Percentiles rank a stretch among this genome's conserved stretches.
These are phyloP conservation scores for Reticulascus tulasneorum DNA, from an alignment of 2,329 filamentous ascomycete species.

Conservation along the genomic window DNA sequence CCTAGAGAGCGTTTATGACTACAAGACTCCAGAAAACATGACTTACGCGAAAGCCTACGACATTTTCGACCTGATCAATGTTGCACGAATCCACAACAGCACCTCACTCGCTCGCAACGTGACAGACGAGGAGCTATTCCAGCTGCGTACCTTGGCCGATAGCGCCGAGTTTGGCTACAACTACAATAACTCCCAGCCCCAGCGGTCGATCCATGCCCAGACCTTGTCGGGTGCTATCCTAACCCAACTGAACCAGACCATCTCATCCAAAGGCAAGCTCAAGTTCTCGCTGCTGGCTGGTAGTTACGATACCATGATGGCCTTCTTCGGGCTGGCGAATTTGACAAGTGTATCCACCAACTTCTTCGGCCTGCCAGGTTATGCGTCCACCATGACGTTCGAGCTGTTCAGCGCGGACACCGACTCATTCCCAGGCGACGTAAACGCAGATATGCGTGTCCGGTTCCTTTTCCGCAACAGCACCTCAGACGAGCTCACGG, in stretches of 20 bases:
- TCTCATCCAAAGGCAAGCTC: slow-evolving; percentile 22
- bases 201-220: slow-evolving; percentile 25
- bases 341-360: slow-evolving; percentile 21
- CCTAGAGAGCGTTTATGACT: slow-evolving; percentile 26
- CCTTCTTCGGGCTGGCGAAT: slow-evolving; percentile 27
- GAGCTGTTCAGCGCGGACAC: slow-evolving; percentile 25
- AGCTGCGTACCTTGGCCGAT: slow-evolving; percentile 28
- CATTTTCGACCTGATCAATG: slow-evolving; percentile 32
- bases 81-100: slow-evolving; percentile 27
- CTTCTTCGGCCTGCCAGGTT: slow-evolving; percentile 29
- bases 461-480: slow-evolving; percentile 32
- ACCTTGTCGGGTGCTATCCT: slow-evolving; percentile 26
- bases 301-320: slow-evolving; percentile 32
- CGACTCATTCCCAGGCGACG: slow-evolving; percentile 21
- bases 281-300: slow-evolving; percentile 30
- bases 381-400: slow-evolving; percentile 31
- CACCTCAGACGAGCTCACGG: slow-evolving; percentile 21
- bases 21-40: slow-evolving; percentile 24
- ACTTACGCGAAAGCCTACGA: slow-evolving; percentile 30
- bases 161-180: slow-evolving; percentile 27
- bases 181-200: slow-evolving; percentile 24
- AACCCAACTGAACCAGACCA: slow-evolving; percentile 25
- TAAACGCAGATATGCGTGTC: slow-evolving; percentile 22
- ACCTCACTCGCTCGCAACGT: slow-evolving; percentile 25
- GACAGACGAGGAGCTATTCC: slow-evolving; percentile 26